These are phyloP conservation scores for Vararia minispora DNA, from an alignment of 768 basidiomycete species.

Conservation along the genomic window DNA sequence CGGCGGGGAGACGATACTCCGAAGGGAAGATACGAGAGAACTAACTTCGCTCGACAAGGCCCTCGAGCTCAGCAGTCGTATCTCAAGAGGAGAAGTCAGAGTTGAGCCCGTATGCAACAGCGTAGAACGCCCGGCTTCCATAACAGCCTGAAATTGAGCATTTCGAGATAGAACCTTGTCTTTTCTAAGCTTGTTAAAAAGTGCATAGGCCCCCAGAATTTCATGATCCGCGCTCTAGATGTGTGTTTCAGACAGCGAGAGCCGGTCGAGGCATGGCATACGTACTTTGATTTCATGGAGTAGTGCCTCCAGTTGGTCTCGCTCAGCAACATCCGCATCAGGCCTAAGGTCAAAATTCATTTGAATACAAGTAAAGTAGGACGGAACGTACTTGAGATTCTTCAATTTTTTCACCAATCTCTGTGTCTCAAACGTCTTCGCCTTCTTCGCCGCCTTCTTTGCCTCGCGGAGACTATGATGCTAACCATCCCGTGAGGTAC, in stretches of 20 bases:
- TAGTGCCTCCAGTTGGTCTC: conserved; percentile 45
- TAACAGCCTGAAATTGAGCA: conserved; percentile 31
- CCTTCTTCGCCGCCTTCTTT: conserved; percentile 69
- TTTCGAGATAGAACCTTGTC: conserved; percentile 46
- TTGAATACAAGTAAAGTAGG: background rate
- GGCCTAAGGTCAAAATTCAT: conserved; percentile 15
- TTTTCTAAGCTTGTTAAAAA: conserved; percentile 65
- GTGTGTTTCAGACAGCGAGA: conserved; percentile 3
- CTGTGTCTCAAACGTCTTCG: conserved; percentile 70
- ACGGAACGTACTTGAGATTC: conserved; percentile 43
- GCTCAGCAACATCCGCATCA: conserved; percentile 25
- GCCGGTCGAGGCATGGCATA: background rate
- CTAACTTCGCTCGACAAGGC: conserved; percentile 50
- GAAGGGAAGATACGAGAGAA: conserved; percentile 39
- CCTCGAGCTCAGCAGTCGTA: conserved; percentile 68
- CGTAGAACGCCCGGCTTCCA: conserved; percentile 30
- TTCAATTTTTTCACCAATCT: conserved; percentile 79
- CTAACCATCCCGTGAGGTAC: conserved; percentile 29
- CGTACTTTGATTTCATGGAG: conserved; percentile 56
- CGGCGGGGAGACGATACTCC: conserved; percentile 31
- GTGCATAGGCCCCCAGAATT: conserved; percentile 49
- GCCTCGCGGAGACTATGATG: conserved; percentile 67
- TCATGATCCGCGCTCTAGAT: conserved; percentile 48
- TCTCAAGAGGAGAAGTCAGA: conserved; percentile 26
- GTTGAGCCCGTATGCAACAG: conserved; percentile 22